Evolutionary conservation across 441 rosid species (phyloP), one percentile per base, ranked within the genome.

Genomic region (Brassica balearica): DNA sequence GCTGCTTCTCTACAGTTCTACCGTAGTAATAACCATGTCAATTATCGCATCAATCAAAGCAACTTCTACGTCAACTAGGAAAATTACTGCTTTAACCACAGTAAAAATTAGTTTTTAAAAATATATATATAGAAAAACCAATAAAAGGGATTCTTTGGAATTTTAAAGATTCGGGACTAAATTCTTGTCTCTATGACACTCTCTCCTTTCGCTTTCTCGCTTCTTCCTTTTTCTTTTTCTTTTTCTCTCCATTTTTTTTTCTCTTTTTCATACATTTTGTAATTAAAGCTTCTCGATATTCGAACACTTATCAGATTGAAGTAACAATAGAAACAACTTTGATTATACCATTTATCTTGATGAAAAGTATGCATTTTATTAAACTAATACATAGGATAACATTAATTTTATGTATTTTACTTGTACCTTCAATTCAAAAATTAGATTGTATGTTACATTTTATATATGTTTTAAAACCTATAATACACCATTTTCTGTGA

Each of bases 111-210:
- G 22, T 53, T 55, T 2, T 17, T 53, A 6, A 6, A 4, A 48
- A 43, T 65, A 29, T 15, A 55, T 53, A 9, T 15, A 55, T 53
- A 9, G 6, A 22, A 56, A 23, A 17, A 25, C 8, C 14, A 51
- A 48, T 14, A 65, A 72, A 72, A 60, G 77, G 8, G 73, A 71
- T 34, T 85, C 78, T 88, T 85, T 84, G 71, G 79, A 87, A 84
- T 86, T 86, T 77, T 84, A 89, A 89, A 91, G 94, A 91, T 90
- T 91, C 94, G 87, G 82, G 85, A 79, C 48, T 77, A 63, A 70
- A 66, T 56, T 70, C 48, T 34, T 73, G 71, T 74, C 81, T 69
- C 71, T 76, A 61, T 32, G 67, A 74, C 64, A 69, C 53, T 25
- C 81, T 69, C 77, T 75, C 76, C 71, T 74, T 74, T 72, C 82